phyloP scores from a whole-genome alignment of 2,329 filamentous ascomycete species.

The Aspergillus sp. region DNA sequence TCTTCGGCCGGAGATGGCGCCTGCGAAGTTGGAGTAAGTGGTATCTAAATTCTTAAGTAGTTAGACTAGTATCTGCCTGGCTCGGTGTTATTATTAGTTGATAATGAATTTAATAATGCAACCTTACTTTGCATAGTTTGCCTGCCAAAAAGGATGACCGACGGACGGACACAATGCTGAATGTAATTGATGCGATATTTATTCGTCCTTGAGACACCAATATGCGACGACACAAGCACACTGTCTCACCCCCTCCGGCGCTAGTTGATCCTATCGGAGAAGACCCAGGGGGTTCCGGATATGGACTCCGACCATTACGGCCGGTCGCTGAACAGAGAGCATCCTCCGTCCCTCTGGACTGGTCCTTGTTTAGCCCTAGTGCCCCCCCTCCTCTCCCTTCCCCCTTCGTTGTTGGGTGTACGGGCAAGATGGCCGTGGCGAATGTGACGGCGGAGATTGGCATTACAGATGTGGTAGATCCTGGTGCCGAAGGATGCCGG shows the following conservation, averaged over 20 bases:
- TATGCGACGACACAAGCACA: neutral
- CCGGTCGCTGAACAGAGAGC: neutral
- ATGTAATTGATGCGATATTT: conserved; percentile 1
- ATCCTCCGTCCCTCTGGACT: neutral
- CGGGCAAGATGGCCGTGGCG: neutral
- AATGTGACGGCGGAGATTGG: neutral
- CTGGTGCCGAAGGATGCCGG: neutral
- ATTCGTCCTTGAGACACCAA: neutral
- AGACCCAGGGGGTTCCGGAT: conserved; percentile 10
- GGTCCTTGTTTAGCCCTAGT: neutral
- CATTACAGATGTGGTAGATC: neutral
- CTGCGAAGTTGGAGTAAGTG: neutral
- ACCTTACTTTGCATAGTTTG: neutral
- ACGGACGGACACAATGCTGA: neutral
- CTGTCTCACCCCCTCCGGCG: conserved; percentile 6
- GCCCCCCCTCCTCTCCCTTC: no score
- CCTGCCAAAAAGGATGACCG: neutral
- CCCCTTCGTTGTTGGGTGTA: no score
- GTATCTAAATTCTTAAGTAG: neutral
- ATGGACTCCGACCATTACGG: conserved; percentile 6
- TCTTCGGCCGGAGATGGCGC: neutral
- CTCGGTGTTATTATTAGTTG: neutral
- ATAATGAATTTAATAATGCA: neutral
- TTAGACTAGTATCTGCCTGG: neutral
- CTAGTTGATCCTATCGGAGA: conserved; percentile 15